phyloP scores from a whole-genome alignment of 176 grass and related monocot genomes.

The Eleusine indica region DNA sequence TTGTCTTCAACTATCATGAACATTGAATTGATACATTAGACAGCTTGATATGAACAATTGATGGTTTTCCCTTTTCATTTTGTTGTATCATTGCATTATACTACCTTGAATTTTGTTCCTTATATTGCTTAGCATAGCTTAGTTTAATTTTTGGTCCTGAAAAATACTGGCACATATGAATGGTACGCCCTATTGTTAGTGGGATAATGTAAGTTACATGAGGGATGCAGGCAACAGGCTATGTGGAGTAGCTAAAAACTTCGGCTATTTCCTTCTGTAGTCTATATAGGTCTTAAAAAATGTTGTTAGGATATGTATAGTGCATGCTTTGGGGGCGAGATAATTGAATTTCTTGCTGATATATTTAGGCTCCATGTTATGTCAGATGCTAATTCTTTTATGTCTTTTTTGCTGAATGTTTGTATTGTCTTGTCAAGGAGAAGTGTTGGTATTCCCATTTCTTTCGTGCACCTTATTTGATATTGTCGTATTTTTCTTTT shows the following conservation, averaged over 20 bases:
- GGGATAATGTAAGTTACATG: neutral
- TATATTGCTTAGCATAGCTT: neutral
- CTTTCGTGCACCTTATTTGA: neutral
- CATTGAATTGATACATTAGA: too few relatives aligned
- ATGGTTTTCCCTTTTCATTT: neutral
- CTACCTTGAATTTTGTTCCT: neutral
- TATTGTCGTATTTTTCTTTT: neutral
- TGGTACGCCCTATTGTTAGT: neutral
- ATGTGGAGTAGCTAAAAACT: neutral
- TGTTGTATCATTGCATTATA: neutral
- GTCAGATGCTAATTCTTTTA: neutral
- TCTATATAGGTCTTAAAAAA: neutral
- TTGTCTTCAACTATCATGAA: too few relatives aligned
- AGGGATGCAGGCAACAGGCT: neutral
- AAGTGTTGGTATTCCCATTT: neutral
- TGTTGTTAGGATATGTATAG: neutral
- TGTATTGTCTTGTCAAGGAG: neutral
- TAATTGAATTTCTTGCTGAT: neutral
- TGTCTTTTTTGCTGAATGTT: neutral
- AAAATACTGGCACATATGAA: neutral
- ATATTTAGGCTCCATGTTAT: neutral
- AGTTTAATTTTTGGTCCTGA: neutral
- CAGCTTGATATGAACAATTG: too few relatives aligned
- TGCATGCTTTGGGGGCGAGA: neutral
- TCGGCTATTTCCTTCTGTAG: neutral